Evolutionary conservation across 768 basidiomycete genomes (phyloP), one percentile per base, ranked within the genome.

Genomic region (Naganishia friedmannii): DNA sequence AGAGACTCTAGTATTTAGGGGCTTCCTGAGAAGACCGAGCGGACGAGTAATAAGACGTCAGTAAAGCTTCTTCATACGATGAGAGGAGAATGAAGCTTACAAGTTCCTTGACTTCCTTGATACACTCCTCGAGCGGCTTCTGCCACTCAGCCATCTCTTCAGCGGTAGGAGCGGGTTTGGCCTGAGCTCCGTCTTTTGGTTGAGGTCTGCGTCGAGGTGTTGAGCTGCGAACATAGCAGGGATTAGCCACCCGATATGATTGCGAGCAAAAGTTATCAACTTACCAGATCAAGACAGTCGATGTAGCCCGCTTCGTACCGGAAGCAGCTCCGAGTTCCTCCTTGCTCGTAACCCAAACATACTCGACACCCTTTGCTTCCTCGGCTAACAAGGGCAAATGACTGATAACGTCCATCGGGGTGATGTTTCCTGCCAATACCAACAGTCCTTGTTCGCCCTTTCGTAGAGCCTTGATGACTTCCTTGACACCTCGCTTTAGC

Each of bases 361-460:
- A 82, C 72, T 80, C 78, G 26, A 82, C 80, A 67, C 79, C 79
- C 29, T 42, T 85, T 12, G 92, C 90, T 80, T 99, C 96, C 83
- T 99, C 96, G 56, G 91, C 89, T 78, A 99, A 84, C 12, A 97
- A 84, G 6, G 96, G 96, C 63, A 99, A 85, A 83, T 98, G 96
- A 39, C 94, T 94, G 76, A 98, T 93, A 74, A 99, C 96, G 83
- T 99, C 96, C 77, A 98, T 90, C 13, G 96, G 96, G 71, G 91
- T 95, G 80, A 98, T 98, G 82, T 98, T 95, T 46, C 90, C 93
- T 4, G 96, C 96, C 70, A 99, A 87, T 69, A 99, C 83, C 34
- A 99, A 86, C 39, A 99, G 84, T 26, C 96, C 96, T 84, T 91
- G 93, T 81, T 98, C 95, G 70, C 94, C 94, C 80, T 99, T 99